phyloP scores from a whole-genome alignment of 2,329 filamentous ascomycete genomes.

The Huntiella decipiens region DNA sequence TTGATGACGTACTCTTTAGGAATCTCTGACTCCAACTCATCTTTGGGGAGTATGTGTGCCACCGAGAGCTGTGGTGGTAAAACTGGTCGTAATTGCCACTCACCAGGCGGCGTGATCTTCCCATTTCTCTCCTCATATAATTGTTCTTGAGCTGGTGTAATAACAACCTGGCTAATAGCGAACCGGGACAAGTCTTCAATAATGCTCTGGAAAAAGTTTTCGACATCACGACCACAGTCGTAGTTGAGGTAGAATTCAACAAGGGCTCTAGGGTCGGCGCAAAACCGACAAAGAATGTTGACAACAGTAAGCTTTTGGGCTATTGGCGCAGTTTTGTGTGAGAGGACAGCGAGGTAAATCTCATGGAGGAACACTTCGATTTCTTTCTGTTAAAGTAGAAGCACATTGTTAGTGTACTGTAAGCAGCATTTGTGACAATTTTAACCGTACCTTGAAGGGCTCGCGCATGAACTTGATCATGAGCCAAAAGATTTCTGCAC shows the following conservation, averaged over 20 bases:
- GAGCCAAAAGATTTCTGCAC: slow-evolving; percentile 93
- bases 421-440: background rate
- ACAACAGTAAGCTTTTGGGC: slow-evolving; percentile 91
- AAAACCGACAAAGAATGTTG: slow-evolving; percentile 65
- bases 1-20: slow-evolving; percentile 86
- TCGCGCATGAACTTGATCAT: slow-evolving; percentile 89
- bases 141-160: slow-evolving; percentile 63
- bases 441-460: slow-evolving; percentile 56
- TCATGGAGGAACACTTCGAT: slow-evolving; percentile 96
- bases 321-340: slow-evolving; percentile 65
- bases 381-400: slow-evolving; percentile 46
- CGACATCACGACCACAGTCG: slow-evolving; percentile 84
- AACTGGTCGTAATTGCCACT: slow-evolving; percentile 77
- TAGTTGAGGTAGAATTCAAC: slow-evolving; percentile 97
- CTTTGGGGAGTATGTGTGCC: slow-evolving; percentile 45
- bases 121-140: slow-evolving; percentile 64
- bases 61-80: slow-evolving; percentile 74
- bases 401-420: background rate
- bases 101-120: slow-evolving; percentile 39
- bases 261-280: slow-evolving; percentile 66
- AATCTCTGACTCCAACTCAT: slow-evolving; percentile 47
- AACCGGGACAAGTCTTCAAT: slow-evolving; percentile 87
- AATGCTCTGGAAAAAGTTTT: slow-evolving; percentile 91
- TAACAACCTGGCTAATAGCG: slow-evolving; percentile 56
- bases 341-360: slow-evolving; percentile 82